Percentiles rank a stretch among this genome's conserved stretches.
Evolutionary conservation across 768 basidiomycete species (phyloP).

Genomic region (Boletus rubropictus): DNA sequence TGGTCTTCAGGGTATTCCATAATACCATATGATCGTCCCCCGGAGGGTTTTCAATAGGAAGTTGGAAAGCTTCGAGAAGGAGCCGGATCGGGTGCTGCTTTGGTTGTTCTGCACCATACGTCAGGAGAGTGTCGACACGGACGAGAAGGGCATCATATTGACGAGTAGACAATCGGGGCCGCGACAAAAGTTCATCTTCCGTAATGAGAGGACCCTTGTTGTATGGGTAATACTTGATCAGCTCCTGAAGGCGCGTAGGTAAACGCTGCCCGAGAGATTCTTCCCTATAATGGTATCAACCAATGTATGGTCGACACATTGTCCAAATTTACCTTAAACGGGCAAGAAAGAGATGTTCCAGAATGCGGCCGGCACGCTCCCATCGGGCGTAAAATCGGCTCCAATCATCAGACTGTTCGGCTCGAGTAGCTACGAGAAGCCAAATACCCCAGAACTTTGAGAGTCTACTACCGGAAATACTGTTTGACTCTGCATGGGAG

Average conservation of each 20-base stretch:
- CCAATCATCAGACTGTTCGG: slow-evolving; percentile 54
- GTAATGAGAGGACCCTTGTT: slow-evolving; percentile 23
- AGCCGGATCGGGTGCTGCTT: slow-evolving; percentile 54
- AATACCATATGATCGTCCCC: slow-evolving; percentile 35
- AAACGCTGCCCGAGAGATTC: slow-evolving; percentile 50
- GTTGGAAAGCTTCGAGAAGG: slow-evolving; percentile 57
- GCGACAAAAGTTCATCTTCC: slow-evolving; percentile 46
- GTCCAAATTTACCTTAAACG: slow-evolving; percentile 51
- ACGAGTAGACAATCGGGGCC: slow-evolving; percentile 65
- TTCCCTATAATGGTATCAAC: slow-evolving; percentile 39
- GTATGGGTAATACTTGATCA: slow-evolving; percentile 69
- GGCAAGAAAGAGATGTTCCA: slow-evolving; percentile 74
- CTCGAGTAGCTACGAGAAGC: slow-evolving; percentile 50
- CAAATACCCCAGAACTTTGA: slow-evolving; percentile 70
- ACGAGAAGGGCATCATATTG: slow-evolving; percentile 60
- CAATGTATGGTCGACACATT: neutral
- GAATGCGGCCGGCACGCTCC: slow-evolving; percentile 64
- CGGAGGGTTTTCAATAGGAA: slow-evolving; percentile 28
- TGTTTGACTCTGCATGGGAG: slow-evolving; percentile 63
- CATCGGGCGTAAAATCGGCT: slow-evolving; percentile 62
- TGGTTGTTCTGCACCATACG: slow-evolving; percentile 30
- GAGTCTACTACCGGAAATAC: slow-evolving; percentile 73
- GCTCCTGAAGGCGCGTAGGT: slow-evolving; percentile 65
- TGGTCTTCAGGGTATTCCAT: slow-evolving; percentile 52
- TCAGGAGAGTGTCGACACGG: slow-evolving; percentile 53